Percentiles rank a stretch among this genome's conserved stretches.
phyloP scores from a whole-genome alignment of 1,284 basidiomycete species.

The Pascua sp. region DNA sequence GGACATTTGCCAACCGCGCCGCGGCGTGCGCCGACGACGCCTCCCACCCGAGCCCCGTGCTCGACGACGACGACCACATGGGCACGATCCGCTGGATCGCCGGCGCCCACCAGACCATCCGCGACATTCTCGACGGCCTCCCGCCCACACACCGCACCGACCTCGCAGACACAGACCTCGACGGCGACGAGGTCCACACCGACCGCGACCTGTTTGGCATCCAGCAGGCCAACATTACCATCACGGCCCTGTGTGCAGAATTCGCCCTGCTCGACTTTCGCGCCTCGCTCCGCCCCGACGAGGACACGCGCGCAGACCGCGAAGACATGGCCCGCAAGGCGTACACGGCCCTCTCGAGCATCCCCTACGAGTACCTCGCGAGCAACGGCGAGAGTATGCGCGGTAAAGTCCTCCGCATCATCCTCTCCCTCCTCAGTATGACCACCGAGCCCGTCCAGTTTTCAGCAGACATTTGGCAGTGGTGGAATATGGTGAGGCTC shows the following conservation, averaged over 20 bases:
- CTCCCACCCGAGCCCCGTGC: not conserved
- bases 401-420: conserved; percentile 34
- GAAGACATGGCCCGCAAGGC: conserved; percentile 28
- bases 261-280: conserved; percentile 32
- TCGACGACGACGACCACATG: not conserved
- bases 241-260: conserved; percentile 27
- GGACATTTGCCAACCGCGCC: conserved; percentile 17
- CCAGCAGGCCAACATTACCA: conserved; percentile 31
- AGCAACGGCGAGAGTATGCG: conserved; percentile 38
- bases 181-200: conserved; percentile 9
- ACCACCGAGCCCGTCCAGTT: conserved; percentile 23
- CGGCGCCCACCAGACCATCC: conserved; percentile 2
- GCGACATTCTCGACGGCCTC: conserved; percentile 3
- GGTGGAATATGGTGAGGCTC: conserved; percentile 37
- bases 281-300: conserved; percentile 20
- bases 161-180: conserved; percentile 1
- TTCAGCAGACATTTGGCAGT: conserved; percentile 30
- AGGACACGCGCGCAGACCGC: conserved; percentile 23
- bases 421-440: conserved; percentile 26
- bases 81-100: conserved; percentile 4
- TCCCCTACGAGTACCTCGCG: conserved; percentile 32
- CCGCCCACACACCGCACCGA: conserved; percentile 1
- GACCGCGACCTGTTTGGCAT: conserved; percentile 20
- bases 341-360: conserved; percentile 23
- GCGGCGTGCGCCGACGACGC: not conserved